Evolutionary conservation across 1,284 basidiomycete genomes (phyloP).

Genomic region (Trametes pubescens): DNA sequence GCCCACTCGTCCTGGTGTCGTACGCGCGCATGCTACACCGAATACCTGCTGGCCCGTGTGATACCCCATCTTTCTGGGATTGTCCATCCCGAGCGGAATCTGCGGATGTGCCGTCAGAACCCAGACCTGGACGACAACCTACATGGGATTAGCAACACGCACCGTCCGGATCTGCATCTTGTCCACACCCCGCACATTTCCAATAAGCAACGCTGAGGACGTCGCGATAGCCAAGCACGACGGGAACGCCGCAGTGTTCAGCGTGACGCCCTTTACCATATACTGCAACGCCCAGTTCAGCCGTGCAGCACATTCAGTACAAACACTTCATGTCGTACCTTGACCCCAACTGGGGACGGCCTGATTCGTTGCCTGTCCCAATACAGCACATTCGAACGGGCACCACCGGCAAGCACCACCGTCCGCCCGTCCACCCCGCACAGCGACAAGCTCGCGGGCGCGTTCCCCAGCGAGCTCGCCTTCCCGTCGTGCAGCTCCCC

Average conservation of each 20-base stretch:
- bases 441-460: conserved; percentile 68
- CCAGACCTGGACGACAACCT: conserved; percentile 1
- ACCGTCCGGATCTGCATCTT: conserved; percentile 87
- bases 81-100: conserved; percentile 74
- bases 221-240: conserved; percentile 68
- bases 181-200: conserved; percentile 72
- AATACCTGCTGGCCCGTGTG: conserved; percentile 62
- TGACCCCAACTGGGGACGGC: conserved; percentile 77
- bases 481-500: conserved; percentile 62
- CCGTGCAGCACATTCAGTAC: neutral
- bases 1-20: conserved; percentile 62
- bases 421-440: conserved; percentile 59
- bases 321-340: conserved; percentile 55
- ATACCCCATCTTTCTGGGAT: conserved; percentile 70
- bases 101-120: conserved; percentile 39
- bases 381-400: conserved; percentile 68
- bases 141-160: conserved; percentile 36
- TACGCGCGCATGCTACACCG: conserved; percentile 67
- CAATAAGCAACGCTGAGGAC: conserved; percentile 65
- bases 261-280: conserved; percentile 58
- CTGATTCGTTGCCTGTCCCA: conserved; percentile 72
- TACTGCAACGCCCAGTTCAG: conserved; percentile 53
- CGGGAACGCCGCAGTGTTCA: conserved; percentile 58
- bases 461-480: conserved; percentile 70
- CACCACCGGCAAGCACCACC: conserved; percentile 72